A percentile compares a stretch with the other conserved stretches of the same genome.
Evolutionary conservation across 2,329 filamentous ascomycete species (phyloP).

Genomic region (Penicillium sp.): DNA sequence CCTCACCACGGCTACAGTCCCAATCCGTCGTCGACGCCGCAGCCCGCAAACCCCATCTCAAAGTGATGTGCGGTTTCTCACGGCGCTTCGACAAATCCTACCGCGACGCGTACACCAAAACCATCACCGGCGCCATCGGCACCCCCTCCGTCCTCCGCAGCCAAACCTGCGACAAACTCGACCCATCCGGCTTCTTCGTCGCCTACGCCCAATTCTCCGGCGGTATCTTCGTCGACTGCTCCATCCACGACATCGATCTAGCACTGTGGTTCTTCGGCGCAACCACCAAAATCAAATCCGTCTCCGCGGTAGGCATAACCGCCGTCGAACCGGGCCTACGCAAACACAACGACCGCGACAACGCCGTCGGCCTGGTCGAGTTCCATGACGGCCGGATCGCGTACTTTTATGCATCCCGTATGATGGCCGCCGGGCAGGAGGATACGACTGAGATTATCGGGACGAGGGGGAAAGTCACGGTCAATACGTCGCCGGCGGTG

Average conservation of each 20-base stretch:
- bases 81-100: constrained; percentile 68
- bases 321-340: constrained; percentile 60
- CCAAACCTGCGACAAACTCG: constrained; percentile 68
- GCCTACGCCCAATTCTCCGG: constrained; percentile 66
- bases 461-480: constrained; percentile 63
- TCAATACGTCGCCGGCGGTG: constrained; percentile 61
- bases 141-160: constrained; percentile 61
- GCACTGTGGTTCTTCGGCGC: constrained; percentile 65
- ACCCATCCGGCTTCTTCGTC: constrained; percentile 68
- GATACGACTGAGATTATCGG: constrained; percentile 69
- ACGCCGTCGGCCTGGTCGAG: constrained; percentile 65
- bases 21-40: constrained; percentile 62
- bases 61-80: constrained; percentile 68
- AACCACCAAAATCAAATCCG: constrained; percentile 56
- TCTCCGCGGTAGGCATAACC: constrained; percentile 59
- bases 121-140: constrained; percentile 59
- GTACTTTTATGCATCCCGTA: constrained; percentile 64
- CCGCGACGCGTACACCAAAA: constrained; percentile 58
- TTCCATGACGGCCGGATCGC: constrained; percentile 66
- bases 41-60: constrained; percentile 57
- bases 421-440: constrained; percentile 69
- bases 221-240: constrained; percentile 71
- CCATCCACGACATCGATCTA: constrained; percentile 70
- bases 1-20: constrained; percentile 44
- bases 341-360: constrained; percentile 62